Evolutionary conservation across 1,284 basidiomycete genomes (phyloP).

Genomic region (Papiliotrema flavescens): DNA sequence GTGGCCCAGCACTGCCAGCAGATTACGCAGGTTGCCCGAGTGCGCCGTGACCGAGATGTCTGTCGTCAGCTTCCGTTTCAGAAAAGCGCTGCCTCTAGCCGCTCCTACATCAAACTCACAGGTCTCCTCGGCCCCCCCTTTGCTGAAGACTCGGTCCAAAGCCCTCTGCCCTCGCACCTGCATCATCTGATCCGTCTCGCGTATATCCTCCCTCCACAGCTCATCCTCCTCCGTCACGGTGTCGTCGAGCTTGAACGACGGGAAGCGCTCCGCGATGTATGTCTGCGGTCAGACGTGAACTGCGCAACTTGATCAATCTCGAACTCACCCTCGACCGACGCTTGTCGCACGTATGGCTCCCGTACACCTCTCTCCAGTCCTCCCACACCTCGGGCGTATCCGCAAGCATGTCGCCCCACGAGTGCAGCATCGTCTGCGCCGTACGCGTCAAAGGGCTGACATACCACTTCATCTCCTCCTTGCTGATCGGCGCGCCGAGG

Average conservation of each 20-base stretch:
- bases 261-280: conserved; percentile 59
- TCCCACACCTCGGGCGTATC: conserved; percentile 42
- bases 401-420: conserved; percentile 55
- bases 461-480: conserved; percentile 55
- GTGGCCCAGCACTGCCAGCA: conserved; percentile 44
- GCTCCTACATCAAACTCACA: conserved; percentile 50
- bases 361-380: conserved; percentile 46
- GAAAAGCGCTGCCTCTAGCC: too few species aligned
- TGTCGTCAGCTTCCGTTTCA: too few species aligned
- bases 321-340: conserved; percentile 51
- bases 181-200: conserved; percentile 62
- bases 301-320: neutral
- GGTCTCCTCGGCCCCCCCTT: conserved; percentile 48
- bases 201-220: conserved; percentile 61
- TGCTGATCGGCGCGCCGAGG: conserved; percentile 59
- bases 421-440: conserved; percentile 62
- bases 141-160: conserved; percentile 62
- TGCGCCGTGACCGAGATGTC: conserved; percentile 52
- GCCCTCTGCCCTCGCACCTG: conserved; percentile 57
- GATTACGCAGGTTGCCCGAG: conserved; percentile 47
- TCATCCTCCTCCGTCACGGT: conserved; percentile 69
- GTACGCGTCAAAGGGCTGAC: conserved; percentile 71
- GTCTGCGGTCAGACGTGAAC: too few species aligned
- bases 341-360: conserved; percentile 46
- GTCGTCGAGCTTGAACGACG: conserved; percentile 61